Conservation (phyloP, 1,284 basidiomycete genomes). For the Cutaneotrichosporon cutaneum region DNA sequence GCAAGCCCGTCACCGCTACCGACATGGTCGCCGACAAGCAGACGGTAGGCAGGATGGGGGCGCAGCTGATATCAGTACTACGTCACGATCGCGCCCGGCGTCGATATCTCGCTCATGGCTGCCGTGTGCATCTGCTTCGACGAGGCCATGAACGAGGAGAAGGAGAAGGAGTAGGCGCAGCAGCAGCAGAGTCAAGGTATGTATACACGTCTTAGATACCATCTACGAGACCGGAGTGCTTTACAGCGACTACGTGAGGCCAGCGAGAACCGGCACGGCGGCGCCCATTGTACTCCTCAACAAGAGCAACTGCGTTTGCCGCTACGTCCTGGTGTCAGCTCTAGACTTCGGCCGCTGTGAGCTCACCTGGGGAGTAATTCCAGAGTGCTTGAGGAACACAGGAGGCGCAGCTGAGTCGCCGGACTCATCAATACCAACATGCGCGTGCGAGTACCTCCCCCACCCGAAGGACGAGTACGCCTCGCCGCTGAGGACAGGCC, state of each 20-base stretch:
- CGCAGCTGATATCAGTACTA: slow-evolving; percentile 39
- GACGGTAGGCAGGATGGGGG: slow-evolving; percentile 34
- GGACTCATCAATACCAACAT: no score
- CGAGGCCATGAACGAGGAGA: slow-evolving; percentile 43
- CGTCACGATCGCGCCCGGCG: slow-evolving; percentile 51
- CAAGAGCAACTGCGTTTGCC: neutral
- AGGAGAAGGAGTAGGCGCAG: neutral
- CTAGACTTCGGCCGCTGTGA: neutral
- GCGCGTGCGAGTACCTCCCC: no score
- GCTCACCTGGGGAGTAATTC: neutral
- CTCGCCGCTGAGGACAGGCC: no score
- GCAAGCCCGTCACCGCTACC: slow-evolving; percentile 39
- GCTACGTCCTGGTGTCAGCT: neutral
- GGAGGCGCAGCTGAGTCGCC: neutral
- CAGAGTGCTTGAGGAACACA: neutral
- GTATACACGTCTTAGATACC: neutral
- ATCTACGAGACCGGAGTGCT: neutral
- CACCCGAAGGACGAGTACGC: no score
- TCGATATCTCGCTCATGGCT: slow-evolving; percentile 53
- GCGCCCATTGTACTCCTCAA: neutral
- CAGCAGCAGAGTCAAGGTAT: neutral
- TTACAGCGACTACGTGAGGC: neutral
- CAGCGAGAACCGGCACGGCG: neutral
- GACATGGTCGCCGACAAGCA: slow-evolving; percentile 46
- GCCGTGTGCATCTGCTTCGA: slow-evolving; percentile 54